Evolutionary conservation across 1,139 yeast genomes (phyloP).

Genomic region (Saccharomyces uvarum): DNA sequence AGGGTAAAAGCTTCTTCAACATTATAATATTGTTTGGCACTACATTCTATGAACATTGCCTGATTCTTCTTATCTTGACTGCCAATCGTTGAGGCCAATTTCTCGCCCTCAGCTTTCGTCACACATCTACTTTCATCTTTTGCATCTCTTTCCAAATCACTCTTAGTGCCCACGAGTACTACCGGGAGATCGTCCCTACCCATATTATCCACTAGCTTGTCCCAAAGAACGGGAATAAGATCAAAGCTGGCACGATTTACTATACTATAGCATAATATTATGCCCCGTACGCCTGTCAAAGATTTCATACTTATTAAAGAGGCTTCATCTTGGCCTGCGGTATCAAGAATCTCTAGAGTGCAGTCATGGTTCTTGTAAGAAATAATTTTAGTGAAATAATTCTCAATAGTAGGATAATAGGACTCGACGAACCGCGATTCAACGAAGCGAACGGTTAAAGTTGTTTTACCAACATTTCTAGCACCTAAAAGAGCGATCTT

Average conservation of each 20-base stretch:
- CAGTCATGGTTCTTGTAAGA: conserved; percentile 68
- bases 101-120: conserved; percentile 52
- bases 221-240: conserved; percentile 68
- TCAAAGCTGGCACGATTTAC: conserved; percentile 76
- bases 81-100: conserved; percentile 39
- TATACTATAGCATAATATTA: conserved; percentile 73
- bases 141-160: conserved; percentile 46
- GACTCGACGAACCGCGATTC: conserved; percentile 85
- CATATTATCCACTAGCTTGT: conserved; percentile 61
- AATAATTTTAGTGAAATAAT: conserved; percentile 72
- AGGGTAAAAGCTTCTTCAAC: conserved; percentile 58
- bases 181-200: conserved; percentile 72
- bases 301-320: conserved; percentile 78
- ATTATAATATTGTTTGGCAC: conserved; percentile 65
- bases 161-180: conserved; percentile 78
- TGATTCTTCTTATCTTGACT: conserved; percentile 38
- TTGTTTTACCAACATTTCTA: conserved; percentile 83
- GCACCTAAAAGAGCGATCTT: conserved; percentile 86
- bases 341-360: conserved; percentile 79
- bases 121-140: conserved; percentile 49
- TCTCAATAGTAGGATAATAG: conserved; percentile 89
- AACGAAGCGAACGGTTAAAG: conserved; percentile 77
- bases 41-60: conserved; percentile 71
- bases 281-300: conserved; percentile 79
- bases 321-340: conserved; percentile 94